Evolutionary conservation across 2,329 filamentous ascomycete genomes (phyloP).

Genomic region (Scortechinia acanthostroma): DNA sequence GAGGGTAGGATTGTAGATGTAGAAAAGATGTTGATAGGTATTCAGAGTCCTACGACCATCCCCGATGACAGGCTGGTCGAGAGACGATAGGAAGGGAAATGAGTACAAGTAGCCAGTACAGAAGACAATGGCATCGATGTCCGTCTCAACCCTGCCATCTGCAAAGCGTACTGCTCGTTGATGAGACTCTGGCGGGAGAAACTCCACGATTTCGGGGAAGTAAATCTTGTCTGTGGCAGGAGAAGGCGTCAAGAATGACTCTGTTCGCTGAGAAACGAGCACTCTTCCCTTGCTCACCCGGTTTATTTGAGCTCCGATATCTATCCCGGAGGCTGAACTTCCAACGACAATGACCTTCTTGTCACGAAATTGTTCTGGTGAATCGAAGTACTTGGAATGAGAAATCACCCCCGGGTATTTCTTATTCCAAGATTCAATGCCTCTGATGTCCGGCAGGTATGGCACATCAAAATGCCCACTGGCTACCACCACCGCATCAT

Average conservation of each 20-base stretch:
- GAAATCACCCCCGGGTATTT: conserved; percentile 26
- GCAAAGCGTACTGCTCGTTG: conserved; percentile 39
- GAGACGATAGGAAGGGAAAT: conserved; percentile 36
- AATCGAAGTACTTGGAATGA: conserved; percentile 49
- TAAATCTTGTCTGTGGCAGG: conserved; percentile 29
- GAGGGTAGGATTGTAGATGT: conserved; percentile 42
- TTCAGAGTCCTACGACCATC: conserved; percentile 41
- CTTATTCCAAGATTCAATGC: conserved; percentile 28
- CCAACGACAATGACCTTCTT: conserved; percentile 53
- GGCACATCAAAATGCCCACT: conserved; percentile 38
- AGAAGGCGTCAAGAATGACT: conserved; percentile 29
- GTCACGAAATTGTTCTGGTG: conserved; percentile 34
- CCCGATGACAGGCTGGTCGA: conserved; percentile 25
- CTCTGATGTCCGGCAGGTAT: conserved; percentile 30
- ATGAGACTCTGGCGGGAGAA: conserved; percentile 23
- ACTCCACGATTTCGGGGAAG: conserved; percentile 40
- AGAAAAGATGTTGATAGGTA: conserved; percentile 52
- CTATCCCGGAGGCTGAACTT: conserved; percentile 51
- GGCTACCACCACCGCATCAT: conserved; percentile 38
- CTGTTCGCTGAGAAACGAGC: conserved; percentile 37
- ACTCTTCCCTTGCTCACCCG: conserved; percentile 32
- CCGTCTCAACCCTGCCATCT: conserved; percentile 37
- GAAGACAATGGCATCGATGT: conserved; percentile 49
- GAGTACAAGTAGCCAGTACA: conserved; percentile 60
- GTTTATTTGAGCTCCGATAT: conserved; percentile 47